Conservation (phyloP, 2,329 filamentous ascomycete genomes). For the Colletotrichum plurivorum region DNA sequence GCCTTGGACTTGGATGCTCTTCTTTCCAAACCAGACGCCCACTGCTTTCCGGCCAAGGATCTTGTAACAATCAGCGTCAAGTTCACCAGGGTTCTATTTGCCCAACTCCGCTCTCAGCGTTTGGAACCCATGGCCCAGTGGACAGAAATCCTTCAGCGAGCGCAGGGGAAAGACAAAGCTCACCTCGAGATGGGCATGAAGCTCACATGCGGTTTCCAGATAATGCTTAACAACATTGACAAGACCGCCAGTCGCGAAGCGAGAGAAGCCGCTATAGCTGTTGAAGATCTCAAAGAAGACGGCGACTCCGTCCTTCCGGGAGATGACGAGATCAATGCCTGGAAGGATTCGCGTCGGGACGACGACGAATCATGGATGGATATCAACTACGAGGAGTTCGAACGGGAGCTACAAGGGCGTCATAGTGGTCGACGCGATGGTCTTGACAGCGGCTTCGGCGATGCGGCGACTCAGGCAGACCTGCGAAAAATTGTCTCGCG, state of each 20-base stretch:
- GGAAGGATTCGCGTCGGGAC: slow-evolving; percentile 73
- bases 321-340: slow-evolving; percentile 79
- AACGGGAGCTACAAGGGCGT: slow-evolving; percentile 77
- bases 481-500: slow-evolving; percentile 91
- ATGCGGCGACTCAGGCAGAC: slow-evolving; percentile 78
- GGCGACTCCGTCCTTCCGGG: slow-evolving; percentile 77
- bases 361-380: slow-evolving; percentile 94
- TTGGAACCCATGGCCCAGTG: slow-evolving; percentile 76
- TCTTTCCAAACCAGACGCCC: slow-evolving; percentile 64
- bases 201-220: slow-evolving; percentile 89
- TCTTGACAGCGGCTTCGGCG: slow-evolving; percentile 69
- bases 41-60: slow-evolving; percentile 82
- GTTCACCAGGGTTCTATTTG: slow-evolving; percentile 92
- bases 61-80: slow-evolving; percentile 83
- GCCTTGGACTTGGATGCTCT: slow-evolving; percentile 81
- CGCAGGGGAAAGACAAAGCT: slow-evolving; percentile 48
- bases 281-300: slow-evolving; percentile 82
- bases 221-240: slow-evolving; percentile 79
- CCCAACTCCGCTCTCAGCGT: slow-evolving; percentile 89
- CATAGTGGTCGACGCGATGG: neutral
- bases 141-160: slow-evolving; percentile 52
- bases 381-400: slow-evolving; percentile 91
- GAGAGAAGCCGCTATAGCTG: slow-evolving; percentile 81
- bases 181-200: slow-evolving; percentile 87
- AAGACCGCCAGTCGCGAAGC: slow-evolving; percentile 78